Evolutionary conservation across 768 basidiomycete species (phyloP), one percentile per base, ranked within the genome.

Genomic region (Termitomyces sp.): DNA sequence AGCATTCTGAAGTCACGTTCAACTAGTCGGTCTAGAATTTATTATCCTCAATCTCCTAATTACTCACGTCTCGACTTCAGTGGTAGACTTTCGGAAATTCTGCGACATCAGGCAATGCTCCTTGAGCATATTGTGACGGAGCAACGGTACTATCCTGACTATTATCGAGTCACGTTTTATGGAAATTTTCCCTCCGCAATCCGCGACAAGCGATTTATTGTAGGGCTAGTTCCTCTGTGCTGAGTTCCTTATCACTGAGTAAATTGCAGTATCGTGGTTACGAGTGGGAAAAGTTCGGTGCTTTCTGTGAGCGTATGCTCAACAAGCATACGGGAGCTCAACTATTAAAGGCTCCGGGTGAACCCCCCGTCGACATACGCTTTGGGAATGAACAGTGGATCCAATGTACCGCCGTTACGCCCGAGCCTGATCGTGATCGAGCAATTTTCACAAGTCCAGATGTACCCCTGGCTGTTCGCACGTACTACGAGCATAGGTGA

Each of bases 91-190:
- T 87, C 92, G 1, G 93, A 95, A 67, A 88, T 96, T 57, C 75
- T 94, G 33, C 79, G 84, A 48, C 92, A 95, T 69, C 87, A 95
- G 74, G 92, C 94, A n/a, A 83, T 86, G 14, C 74, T 96, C 12
- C 75, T 92, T 56, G 93, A 95, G 61, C 88, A 90, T 63, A 95
- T 96, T 60, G 86, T 91, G 50, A 83, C 80, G 36, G 83, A 90
- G 58, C 85, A 89, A 70, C 83, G 92, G 50, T 91, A 91, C 62
- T 94, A 94, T 67, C 85, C 92, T 20, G 94, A 94, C 65, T 97
- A 95, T 71, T 98, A 94, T 77, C 80, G 92, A 48, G 92, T 98
- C 36, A 88, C 89, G 5, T 98, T 94, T 74, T 97, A 87, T 71
- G 95, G 96, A 26, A 90, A 87, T 64, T 95, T 95, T 75, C 93